These are phyloP conservation scores for Tothia fuscella DNA, from an alignment of 2,329 filamentous ascomycete genomes.

Conservation along the genomic window DNA sequence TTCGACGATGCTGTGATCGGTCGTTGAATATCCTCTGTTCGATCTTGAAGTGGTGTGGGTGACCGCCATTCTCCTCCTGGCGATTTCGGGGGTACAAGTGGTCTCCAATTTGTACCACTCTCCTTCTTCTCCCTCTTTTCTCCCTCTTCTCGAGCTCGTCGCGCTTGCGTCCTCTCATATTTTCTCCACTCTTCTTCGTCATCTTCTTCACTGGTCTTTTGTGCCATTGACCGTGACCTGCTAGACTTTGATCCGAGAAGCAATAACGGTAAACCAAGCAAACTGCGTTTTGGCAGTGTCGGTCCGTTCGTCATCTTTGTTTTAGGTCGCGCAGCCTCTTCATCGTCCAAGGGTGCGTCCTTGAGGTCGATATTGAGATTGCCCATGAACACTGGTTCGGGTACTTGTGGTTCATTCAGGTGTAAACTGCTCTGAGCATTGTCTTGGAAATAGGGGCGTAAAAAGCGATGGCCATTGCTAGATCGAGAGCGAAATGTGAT, in stretches of 20 bases:
- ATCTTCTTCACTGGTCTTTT: no score
- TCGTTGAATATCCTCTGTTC: no score
- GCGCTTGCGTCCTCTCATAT: no score
- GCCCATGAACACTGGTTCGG: neutral
- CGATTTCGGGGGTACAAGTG: no score
- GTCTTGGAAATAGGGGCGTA: neutral
- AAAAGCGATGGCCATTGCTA: neutral
- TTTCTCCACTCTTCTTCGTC: no score
- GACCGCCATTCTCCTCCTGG: no score
- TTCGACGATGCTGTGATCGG: no score
- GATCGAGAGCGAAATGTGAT: neutral
- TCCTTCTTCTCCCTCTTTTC: no score
- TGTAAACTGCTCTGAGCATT: neutral
- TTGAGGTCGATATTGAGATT: neutral
- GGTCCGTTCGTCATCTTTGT: no score
- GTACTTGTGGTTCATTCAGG: neutral
- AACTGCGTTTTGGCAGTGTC: neutral
- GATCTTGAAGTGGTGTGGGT: no score
- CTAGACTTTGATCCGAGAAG: slow-evolving; percentile 2
- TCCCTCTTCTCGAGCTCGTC: no score
- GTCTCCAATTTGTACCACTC: no score
- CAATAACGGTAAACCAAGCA: neutral
- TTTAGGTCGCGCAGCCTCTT: neutral
- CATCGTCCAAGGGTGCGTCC: neutral
- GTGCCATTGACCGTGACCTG: neutral